Conservation (phyloP, 1,284 basidiomycete genomes). For the Heterobasidion parviporum region DNA sequence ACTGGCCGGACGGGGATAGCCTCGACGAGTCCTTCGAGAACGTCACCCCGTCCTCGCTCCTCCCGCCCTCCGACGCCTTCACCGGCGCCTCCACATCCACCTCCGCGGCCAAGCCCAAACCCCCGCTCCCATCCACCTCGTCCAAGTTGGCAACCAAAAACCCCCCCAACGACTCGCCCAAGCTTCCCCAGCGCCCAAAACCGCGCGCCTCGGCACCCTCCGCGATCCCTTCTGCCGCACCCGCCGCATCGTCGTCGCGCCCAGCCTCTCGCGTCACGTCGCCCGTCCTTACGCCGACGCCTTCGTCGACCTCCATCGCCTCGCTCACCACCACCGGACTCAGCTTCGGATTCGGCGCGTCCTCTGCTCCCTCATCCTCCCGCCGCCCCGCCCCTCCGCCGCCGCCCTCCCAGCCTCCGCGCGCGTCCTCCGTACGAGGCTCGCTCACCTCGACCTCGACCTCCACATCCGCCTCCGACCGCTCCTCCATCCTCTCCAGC, state of each 20-base stretch:
- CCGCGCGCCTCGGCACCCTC: conserved; percentile 3
- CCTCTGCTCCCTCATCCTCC: not conserved
- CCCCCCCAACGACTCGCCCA: conserved; percentile 25
- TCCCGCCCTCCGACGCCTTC: conserved; percentile 4
- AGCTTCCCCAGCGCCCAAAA: conserved; percentile 44
- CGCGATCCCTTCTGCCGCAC: conserved; percentile 3
- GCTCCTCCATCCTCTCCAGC: not conserved
- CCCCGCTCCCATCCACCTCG: not conserved
- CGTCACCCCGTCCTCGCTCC: conserved; percentile 32
- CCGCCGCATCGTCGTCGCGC: conserved; percentile 14
- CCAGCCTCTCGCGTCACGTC: conserved; percentile 11
- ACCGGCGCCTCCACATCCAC: conserved; percentile 1
- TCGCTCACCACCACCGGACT: conserved; percentile 15
- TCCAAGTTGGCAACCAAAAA: conserved; percentile 17
- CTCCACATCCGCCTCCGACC: not conserved
- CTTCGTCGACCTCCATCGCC: conserved; percentile 8
- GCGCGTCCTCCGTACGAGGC: not conserved
- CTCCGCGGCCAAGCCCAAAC: conserved; percentile 6
- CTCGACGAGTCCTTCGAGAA: conserved; percentile 67
- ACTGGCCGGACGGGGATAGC: conserved; percentile 44
- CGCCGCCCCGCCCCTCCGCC: conserved; percentile 3
- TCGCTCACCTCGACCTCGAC: not conserved
- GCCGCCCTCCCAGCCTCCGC: not conserved
- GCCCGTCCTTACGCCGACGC: conserved; percentile 5
- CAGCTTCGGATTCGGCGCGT: conserved; percentile 10